Evolutionary conservation across 805 yeast species (phyloP), one percentile per base, ranked within the genome.

Genomic region (Torulaspora indica): DNA sequence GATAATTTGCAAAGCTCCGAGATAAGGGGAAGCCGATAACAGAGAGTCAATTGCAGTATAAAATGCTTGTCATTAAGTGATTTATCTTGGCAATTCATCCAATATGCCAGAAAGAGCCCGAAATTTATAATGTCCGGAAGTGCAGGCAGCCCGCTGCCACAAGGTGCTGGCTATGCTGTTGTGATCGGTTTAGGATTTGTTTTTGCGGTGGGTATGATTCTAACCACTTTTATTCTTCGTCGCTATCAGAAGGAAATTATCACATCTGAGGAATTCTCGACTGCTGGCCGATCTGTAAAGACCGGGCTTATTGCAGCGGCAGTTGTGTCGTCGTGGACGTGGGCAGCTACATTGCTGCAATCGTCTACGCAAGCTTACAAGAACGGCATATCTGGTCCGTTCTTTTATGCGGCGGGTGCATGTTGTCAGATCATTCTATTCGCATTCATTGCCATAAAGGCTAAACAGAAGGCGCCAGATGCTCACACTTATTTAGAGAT

Each of bases 281-380:
- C 96, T 4, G 96, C 96, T 28, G 96, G 96, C 52, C 77, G 96
- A 61, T 73, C 87, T 3, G 95, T 90, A 33, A 85, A 83, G 55
- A 81, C 91, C 0, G 93, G 93, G 38, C 71, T 90, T 53, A 82
- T 88, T 49, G 81, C 91, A 4, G 81, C 95, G 6, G 95, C 96
- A 6, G 96, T 90, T 24, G 96, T 89, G 7, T 81, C 91, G 9
- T 81, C 91, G 7, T 90, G 98, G 98, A 88, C 96, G 8, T 82
- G 89, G 89, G 85, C 85, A n/a, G 86, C 88, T 3, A 85, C 95
- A 1, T 67, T 85, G 38, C 70, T 85, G 25, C 81, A 80, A 30
- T 79, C 88, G 2, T 78, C 95, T 1, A 78, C 95, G 15, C 89
- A 84, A 62, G 86, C 86, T 17, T 89, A 85, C 65, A 69, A 69